Evolutionary conservation across 2,329 filamentous ascomycete species (phyloP), one percentile per base, ranked within the genome.

Genomic region (Polytolypa hystricis): DNA sequence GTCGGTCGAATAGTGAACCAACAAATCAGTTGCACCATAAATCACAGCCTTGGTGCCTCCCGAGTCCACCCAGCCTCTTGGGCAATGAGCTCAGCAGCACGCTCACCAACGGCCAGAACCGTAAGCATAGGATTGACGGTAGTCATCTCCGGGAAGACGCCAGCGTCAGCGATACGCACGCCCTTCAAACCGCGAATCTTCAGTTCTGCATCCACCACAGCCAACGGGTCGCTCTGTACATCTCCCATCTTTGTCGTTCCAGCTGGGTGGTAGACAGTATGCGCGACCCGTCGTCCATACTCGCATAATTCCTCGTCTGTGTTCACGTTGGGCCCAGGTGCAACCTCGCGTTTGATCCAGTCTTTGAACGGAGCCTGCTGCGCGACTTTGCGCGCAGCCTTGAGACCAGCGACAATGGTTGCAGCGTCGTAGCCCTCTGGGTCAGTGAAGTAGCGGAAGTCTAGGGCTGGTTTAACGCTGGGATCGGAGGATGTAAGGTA

Each of bases 191-290:
- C 84, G 18, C 76, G 69, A 19, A 93, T 67, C 63, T 74, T 80
- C 43, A 93, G 62, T 53, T 79, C 67, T 17, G 72, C 70, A 53
- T 91, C 81, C n/a, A 93, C 85, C 14, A 93, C 86, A 4, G 84
- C 84, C 56, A 79, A 63, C 33, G 73, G 63, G 55, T 93, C 83
- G 36, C 66, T 72, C 38, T 57, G 58, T 4, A 81, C 62, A 52
- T 87, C 77, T 21, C 84, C 84, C 85, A 93, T 93, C 70, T 86
- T 86, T 38, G 84, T 91, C 12, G 85, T 93, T 35, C 85, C 85
- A 9, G 82, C 81, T 0, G 85, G 85, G 61, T 93, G 85, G 62
- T 93, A 93, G 19, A 93, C 84, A 2, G 85, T 93, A 60, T 93
- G 85, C 4, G 84, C 84, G 4, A 73, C 85, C 30, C 77, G 73